Evolutionary conservation across 192 early-diverging fungal genomes (phyloP).

Genomic region (Lobosporangium transversale): DNA sequence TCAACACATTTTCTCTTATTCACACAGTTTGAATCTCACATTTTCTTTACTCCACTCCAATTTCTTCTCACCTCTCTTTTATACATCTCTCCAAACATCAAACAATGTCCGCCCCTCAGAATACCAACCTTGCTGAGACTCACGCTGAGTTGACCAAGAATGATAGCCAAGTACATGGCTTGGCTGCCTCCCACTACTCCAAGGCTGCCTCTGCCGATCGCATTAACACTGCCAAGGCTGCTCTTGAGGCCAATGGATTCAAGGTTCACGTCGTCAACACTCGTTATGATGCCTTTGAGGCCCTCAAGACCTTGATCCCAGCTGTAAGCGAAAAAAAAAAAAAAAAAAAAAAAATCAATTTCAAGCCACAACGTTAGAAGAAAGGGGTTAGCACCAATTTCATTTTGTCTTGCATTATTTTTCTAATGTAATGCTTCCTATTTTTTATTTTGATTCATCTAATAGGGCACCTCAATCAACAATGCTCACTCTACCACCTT

Average conservation of each 20-base stretch:
- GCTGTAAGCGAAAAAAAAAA: constrained; percentile 15
- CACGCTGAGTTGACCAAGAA: constrained; percentile 16
- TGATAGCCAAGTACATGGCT: constrained; percentile 12
- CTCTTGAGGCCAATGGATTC: constrained; percentile 49
- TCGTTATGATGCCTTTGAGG: constrained; percentile 38
- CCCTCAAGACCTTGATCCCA: constrained; percentile 52
- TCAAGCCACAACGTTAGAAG: no score
- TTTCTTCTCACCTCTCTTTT: neutral
- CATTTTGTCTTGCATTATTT: neutral
- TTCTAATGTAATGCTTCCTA: constrained; percentile 2
- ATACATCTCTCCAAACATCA: neutral
- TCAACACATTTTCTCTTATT: neutral
- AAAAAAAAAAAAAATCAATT: neutral
- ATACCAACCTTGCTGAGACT: constrained; percentile 47
- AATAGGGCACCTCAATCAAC: constrained; percentile 42
- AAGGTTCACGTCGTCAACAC: constrained; percentile 50
- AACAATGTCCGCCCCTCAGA: constrained; percentile 31
- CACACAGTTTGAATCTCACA: neutral
- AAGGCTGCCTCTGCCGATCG: constrained; percentile 40
- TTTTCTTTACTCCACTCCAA: neutral
- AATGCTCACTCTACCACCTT: constrained; percentile 57
- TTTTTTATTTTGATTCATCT: no score
- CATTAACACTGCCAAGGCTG: constrained; percentile 46
- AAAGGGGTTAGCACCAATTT: neutral
- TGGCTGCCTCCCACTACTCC: constrained; percentile 14